phyloP scores from a whole-genome alignment of 371 early-diverging fungal species.

The Coemansia sp. region DNA sequence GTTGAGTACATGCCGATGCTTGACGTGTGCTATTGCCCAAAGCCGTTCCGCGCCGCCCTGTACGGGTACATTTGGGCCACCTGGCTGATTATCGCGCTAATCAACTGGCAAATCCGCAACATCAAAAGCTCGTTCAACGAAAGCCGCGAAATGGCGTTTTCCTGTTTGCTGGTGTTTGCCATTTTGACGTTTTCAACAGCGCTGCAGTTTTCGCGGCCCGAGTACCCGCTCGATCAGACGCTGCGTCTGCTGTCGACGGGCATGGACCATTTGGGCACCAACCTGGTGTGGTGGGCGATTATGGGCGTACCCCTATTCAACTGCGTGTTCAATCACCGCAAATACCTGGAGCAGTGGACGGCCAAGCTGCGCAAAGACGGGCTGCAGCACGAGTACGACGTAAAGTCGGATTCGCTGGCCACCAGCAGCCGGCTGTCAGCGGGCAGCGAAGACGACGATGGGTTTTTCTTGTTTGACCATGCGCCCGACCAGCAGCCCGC shows the following conservation, averaged over 20 bases:
- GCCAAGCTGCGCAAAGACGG: constrained; percentile 30
- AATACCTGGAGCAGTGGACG: constrained; percentile 27
- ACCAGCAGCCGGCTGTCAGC: not conserved
- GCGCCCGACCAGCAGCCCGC: constrained; percentile 1
- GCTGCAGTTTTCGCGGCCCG: constrained; percentile 13
- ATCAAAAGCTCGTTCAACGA: constrained; percentile 51
- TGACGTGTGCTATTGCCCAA: constrained; percentile 37
- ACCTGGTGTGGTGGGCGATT: constrained; percentile 36
- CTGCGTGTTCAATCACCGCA: constrained; percentile 16
- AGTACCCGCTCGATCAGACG: constrained; percentile 12
- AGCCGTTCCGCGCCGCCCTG: constrained; percentile 24
- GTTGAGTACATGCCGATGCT: constrained; percentile 22
- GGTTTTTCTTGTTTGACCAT: constrained; percentile 22
- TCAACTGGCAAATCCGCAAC: constrained; percentile 42
- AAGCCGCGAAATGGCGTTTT: constrained; percentile 17
- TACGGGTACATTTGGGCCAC: constrained; percentile 40
- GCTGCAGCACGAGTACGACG: constrained; percentile 25
- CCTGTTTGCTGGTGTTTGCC: constrained; percentile 15
- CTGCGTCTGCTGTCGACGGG: constrained; percentile 15
- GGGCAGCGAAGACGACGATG: not conserved
- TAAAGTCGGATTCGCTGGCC: constrained; percentile 1
- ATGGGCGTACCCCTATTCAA: constrained; percentile 32
- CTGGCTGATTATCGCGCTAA: constrained; percentile 28
- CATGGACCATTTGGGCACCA: constrained; percentile 19
- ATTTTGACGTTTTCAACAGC: constrained; percentile 14